These are phyloP conservation scores for Trichosanthes cucumerina DNA, from an alignment of 306 rosid species.

Conservation along the genomic window DNA sequence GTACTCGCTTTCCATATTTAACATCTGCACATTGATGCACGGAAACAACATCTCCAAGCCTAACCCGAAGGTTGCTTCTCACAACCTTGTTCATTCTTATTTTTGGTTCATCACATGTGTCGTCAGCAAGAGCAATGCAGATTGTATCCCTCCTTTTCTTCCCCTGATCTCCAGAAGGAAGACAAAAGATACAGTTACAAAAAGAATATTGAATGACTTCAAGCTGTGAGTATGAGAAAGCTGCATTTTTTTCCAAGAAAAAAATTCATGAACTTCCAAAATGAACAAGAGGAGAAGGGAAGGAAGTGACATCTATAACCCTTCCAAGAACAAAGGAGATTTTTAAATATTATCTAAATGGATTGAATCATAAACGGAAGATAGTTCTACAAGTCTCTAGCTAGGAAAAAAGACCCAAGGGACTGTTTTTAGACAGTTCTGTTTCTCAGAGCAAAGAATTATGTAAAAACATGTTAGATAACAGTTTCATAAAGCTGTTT, in stretches of 20 bases:
- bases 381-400: not conserved
- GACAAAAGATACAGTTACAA: not conserved
- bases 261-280: not conserved
- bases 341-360: not conserved
- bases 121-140: slow-evolving; percentile 18
- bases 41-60: slow-evolving; percentile 24
- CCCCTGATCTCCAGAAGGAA: slow-evolving; percentile 12
- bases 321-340: not conserved
- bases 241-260: not conserved
- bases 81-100: slow-evolving; percentile 26
- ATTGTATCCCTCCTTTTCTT: slow-evolving; percentile 22
- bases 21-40: slow-evolving; percentile 23
- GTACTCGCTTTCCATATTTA: slow-evolving; percentile 18
- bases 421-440: not conserved
- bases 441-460: not conserved
- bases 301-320: not conserved
- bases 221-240: not conserved
- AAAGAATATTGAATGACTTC: not conserved
- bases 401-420: not conserved
- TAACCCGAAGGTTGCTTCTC: slow-evolving; percentile 21
- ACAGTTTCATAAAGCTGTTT: too few species aligned
- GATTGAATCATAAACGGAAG: not conserved
- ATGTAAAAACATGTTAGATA: not conserved
- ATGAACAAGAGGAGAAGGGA: not conserved
- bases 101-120: slow-evolving; percentile 19